Conservation (phyloP, 2,329 filamentous ascomycete species). For the Phaeophleospora eucalypticola region DNA sequence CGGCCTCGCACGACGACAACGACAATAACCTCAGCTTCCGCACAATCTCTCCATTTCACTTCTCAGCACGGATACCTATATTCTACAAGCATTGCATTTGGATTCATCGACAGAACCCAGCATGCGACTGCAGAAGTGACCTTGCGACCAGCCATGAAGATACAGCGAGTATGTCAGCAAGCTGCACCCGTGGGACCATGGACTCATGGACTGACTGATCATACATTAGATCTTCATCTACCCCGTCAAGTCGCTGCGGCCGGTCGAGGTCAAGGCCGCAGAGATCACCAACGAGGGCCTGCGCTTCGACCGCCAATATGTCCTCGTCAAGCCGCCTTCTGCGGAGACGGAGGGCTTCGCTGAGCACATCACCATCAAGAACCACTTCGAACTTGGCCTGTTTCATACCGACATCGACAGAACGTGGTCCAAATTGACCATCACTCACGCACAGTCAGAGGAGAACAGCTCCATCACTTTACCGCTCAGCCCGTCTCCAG, state of each 20-base stretch:
- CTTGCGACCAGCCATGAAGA: conserved; percentile 25
- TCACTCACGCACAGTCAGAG: conserved; percentile 29
- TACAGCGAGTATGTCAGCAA: conserved; percentile 26
- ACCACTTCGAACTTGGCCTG: conserved; percentile 31
- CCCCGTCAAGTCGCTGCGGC: conserved; percentile 31
- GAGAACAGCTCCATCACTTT: conserved; percentile 26
- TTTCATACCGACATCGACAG: conserved; percentile 33
- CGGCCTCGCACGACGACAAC: not conserved
- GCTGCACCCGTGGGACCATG: not conserved
- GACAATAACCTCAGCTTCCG: too few species aligned
- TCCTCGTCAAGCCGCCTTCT: conserved; percentile 32
- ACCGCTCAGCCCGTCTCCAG: conserved; percentile 30
- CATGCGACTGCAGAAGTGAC: not conserved
- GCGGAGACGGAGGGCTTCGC: conserved; percentile 27
- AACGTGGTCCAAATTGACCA: conserved; percentile 34
- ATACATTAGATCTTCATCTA: conserved; percentile 32
- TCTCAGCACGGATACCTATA: too few species aligned
- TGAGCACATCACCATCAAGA: conserved; percentile 35
- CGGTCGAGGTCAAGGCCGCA: conserved; percentile 30
- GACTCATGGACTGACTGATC: conserved; percentile 4
- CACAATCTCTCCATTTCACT: not conserved
- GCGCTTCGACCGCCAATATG: conserved; percentile 34
- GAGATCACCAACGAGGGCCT: conserved; percentile 35
- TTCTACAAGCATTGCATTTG: not conserved
- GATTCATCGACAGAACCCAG: not conserved